Evolutionary conservation across 2,329 filamentous ascomycete genomes (phyloP).

Genomic region (Ilyonectria sp.): DNA sequence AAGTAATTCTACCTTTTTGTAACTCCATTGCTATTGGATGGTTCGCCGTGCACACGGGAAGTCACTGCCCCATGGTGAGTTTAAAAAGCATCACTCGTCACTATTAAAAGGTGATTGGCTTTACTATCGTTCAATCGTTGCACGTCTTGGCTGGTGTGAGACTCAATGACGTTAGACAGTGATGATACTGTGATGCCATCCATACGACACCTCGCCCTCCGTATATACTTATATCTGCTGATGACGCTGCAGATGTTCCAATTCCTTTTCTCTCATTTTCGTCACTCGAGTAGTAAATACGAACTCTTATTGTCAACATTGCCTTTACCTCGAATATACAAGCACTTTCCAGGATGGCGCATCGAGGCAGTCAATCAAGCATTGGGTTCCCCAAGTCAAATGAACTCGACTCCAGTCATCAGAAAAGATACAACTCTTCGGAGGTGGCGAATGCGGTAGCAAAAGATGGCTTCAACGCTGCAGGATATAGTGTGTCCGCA

Average conservation of each 20-base stretch:
- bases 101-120: constrained; percentile 13
- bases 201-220: constrained; percentile 2
- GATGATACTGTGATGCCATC: constrained; percentile 4
- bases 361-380: constrained; percentile 9
- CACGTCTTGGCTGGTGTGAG: neutral
- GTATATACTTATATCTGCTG: constrained; percentile 10
- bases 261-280: constrained; percentile 1
- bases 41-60: constrained; percentile 9
- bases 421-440: constrained; percentile 15
- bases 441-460: constrained; percentile 12
- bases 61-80: too few relatives aligned
- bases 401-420: constrained; percentile 15
- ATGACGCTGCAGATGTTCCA: constrained; percentile 1
- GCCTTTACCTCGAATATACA: neutral
- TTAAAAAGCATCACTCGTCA: constrained; percentile 11
- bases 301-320: neutral
- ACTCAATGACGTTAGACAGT: constrained; percentile 10
- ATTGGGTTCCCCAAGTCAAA: constrained; percentile 17
- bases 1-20: constrained; percentile 4
- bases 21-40: constrained; percentile 8
- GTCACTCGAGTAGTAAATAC: constrained; percentile 1
- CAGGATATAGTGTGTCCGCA: constrained; percentile 11
- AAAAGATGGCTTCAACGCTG: constrained; percentile 14
- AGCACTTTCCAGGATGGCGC: constrained; percentile 14
- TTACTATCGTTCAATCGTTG: constrained; percentile 13